Base-by-base conservation (phyloP, 1,284 basidiomycete genomes). In the Pascua guehoae region DNA sequence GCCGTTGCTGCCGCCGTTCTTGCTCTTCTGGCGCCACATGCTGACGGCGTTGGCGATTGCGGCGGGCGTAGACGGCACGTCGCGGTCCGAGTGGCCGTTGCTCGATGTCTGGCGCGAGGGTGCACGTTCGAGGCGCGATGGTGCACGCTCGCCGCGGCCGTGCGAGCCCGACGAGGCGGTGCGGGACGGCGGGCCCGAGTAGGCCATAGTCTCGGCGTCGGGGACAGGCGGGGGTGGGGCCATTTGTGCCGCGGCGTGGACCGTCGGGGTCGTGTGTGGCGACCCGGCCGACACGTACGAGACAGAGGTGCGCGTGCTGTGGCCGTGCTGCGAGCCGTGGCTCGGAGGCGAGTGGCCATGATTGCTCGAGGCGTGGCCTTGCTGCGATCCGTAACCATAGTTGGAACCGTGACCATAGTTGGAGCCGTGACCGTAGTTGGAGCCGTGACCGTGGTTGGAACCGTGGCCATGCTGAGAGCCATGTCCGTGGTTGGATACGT, bases 21-120 rank as follows among this genome's bases (percentile, higher is more conserved):
- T 51, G 51, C 52, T 56, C 51, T 53, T 56, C 38, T 42, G 40
- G 12, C 58, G 54, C 58, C 58, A 60, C 15, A 50, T 44, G 17
- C 40, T 50, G 41, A 60, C 54, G 11, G 58, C 58, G 38, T 53
- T 47, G 16, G 51, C 51, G 38, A 60, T 56, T 2, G 41, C 58
- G 14, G 38, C 44, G 8, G 54, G 58, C 4, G 58, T 56, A 45
- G 51, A 45, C 8, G 58, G 58, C 16, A 50, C 41, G 8, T 41
- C 41, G 36, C 41, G 24, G 17, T 42, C 38, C 11, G 57, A 53
- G 47, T 59, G 57, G 41, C 58, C 58, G 16, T 40, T 16, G 12
- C 49, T 48, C 45, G 57, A 58, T 11, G 44, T 24, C 10, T 36
- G 43, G 40, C 43, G 24, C 47, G 51, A 49, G 5, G 24, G 12